Base-by-base conservation (phyloP, 2,329 filamentous ascomycete species). In the Fusarium coicis region DNA sequence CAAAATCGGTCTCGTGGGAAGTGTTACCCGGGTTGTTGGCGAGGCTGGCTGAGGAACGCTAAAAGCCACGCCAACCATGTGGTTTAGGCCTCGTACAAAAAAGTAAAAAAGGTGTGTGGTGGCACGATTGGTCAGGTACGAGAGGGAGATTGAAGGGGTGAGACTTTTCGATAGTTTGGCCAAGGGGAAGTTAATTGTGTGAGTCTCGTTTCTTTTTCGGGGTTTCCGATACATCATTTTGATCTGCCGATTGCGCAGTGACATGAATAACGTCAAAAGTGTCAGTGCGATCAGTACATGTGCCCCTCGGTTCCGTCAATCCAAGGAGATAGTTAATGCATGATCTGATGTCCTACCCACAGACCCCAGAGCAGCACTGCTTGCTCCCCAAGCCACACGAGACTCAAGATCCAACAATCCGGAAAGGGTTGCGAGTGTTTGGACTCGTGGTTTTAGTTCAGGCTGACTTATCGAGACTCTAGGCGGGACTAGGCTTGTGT, bases 401-500 rank as follows among this genome's bases (percentile, higher is more conserved):
- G 21, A 23, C 19, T 23, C 19, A 28, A 21, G 28, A 44, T 55
- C 52, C 46, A 55, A 36, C 15, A 36, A n/a, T 43, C n/a, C 23
- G 55, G 67, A 56, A 49, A 36, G 44, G 37, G 36, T 30, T 47
- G 36, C 30, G 16, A 40, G 23, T 18, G 43, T 50, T 50, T 50
- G 39, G 7, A 42, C 36, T 8, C 21, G 47, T 50, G 47, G 21
- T 16, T 56, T 23, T 44, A 21, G 36, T 32, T 39, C 14, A 23
- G 34, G 19, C 28, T 46, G 49, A 7, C 30, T 52, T 69, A 65
- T 58, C 46, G 44, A 60, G 39, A 60, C 49, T 55, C 63, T 23
- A 56, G 42, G 52, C 39, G 19, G 11, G 39, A 40, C 40, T 64
- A 39, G 58, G 15, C 32, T 61, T 8, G 30, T 14, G 34, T 28